phyloP scores from a whole-genome alignment of 148 eudicot species.

The Fagopyrum tataricum region DNA sequence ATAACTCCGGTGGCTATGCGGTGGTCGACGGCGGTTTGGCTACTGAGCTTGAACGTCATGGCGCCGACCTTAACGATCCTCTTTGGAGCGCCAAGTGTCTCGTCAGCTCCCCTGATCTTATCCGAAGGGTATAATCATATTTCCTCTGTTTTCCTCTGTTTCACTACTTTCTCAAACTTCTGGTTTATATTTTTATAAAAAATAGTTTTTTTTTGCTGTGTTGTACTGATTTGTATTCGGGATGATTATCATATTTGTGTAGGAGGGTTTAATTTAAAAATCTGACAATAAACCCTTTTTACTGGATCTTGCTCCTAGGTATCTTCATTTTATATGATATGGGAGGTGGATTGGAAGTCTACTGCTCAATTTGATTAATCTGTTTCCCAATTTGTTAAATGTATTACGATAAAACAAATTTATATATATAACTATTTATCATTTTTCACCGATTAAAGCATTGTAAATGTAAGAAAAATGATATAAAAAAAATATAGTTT shows the following conservation, averaged over 20 bases:
- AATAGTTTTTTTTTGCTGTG: not conserved
- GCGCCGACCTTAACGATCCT: conserved; percentile 20
- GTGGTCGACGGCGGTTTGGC: conserved; percentile 21
- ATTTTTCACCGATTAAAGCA: too few relatives aligned
- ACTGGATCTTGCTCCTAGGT: too few relatives aligned
- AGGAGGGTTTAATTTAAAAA: too few relatives aligned
- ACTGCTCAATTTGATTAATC: too few relatives aligned
- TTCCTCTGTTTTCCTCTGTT: conserved; percentile 5
- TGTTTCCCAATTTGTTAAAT: too few relatives aligned
- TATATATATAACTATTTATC: too few relatives aligned
- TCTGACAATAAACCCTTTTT: too few relatives aligned
- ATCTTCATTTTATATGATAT: too few relatives aligned
- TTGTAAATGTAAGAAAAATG: too few relatives aligned
- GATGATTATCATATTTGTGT: not conserved
- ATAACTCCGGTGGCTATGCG: conserved; percentile 9
- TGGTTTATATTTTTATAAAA: not conserved
- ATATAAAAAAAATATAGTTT: too few relatives aligned
- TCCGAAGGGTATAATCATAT: conserved; percentile 5
- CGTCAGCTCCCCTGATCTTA: conserved; percentile 16
- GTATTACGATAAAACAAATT: too few relatives aligned
- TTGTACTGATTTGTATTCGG: not conserved
- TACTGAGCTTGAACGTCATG: conserved; percentile 19
- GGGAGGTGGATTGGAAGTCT: too few relatives aligned
- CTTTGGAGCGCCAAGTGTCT: conserved; percentile 24
- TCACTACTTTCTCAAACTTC: not conserved